A percentile compares a stretch with the other conserved stretches of the same genome.
Evolutionary conservation across 345 rosid genomes (phyloP).

Genomic region (Pistacia vera): DNA sequence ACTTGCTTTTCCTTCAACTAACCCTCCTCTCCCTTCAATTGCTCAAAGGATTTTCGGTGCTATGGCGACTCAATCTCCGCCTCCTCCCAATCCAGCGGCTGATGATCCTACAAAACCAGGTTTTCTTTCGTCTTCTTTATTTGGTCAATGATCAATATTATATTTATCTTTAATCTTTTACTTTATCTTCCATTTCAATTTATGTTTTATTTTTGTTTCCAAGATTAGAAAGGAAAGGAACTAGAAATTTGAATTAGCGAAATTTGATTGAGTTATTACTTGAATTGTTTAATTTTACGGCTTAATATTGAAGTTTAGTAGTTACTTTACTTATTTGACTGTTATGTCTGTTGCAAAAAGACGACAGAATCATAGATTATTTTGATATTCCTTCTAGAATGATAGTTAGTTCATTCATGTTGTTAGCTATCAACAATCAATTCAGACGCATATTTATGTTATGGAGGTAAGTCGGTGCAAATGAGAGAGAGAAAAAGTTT

Average conservation of each 20-base stretch:
- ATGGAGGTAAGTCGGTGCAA: background rate
- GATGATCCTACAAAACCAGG: conserved; percentile 37
- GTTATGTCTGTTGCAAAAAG: background rate
- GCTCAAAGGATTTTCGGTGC: conserved; percentile 11
- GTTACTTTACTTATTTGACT: background rate
- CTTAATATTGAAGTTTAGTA: background rate
- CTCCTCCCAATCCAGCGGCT: conserved; percentile 29
- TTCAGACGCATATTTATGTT: background rate
- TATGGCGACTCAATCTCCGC: conserved; percentile 45
- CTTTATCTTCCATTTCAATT: background rate
- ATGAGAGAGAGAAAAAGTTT: background rate
- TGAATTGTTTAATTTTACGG: background rate
- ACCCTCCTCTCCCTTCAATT: background rate
- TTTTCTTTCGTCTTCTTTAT: conserved; percentile 3
- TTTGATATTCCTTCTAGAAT: background rate
- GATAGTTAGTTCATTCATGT: background rate
- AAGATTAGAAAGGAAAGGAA: too few species aligned
- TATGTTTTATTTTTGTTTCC: too few species aligned
- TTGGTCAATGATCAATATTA: background rate
- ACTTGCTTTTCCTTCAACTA: background rate
- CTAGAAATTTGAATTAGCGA: background rate
- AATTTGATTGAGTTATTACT: conserved; percentile 5
- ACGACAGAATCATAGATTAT: background rate
- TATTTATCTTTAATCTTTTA: background rate
- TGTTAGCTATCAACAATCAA: background rate